Conservation (phyloP, 1,284 basidiomycete genomes). For the Chiua sp. region DNA sequence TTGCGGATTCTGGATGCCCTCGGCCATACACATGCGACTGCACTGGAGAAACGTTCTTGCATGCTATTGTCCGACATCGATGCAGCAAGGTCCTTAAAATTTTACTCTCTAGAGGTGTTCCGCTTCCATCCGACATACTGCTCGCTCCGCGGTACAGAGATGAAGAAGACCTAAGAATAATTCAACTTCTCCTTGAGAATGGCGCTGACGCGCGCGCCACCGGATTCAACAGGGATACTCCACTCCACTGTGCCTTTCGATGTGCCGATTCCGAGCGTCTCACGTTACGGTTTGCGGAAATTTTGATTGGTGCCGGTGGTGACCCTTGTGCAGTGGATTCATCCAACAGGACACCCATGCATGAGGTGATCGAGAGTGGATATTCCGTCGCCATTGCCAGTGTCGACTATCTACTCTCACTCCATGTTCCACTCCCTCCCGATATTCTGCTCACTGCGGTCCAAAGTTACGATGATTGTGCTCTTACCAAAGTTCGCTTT, state of each 20-base stretch:
- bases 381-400: too few relatives aligned
- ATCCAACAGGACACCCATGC: slow-evolving; percentile 1
- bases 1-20: neutral
- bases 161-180: neutral
- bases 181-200: neutral
- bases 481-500: neutral
- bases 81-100: neutral
- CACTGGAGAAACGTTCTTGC: neutral
- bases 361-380: neutral
- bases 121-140: neutral
- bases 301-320: slow-evolving; percentile 5
- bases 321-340: neutral
- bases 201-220: neutral
- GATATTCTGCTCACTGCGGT: slow-evolving; percentile 3
- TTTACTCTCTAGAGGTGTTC: neutral
- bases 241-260: slow-evolving; percentile 6
- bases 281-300: neutral
- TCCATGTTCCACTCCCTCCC: neutral
- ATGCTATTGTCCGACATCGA: neutral
- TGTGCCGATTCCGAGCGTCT: neutral
- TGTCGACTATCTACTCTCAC: slow-evolving; percentile 10
- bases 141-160: neutral
- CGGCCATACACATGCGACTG: neutral
- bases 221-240: slow-evolving; percentile 1
- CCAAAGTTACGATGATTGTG: too few relatives aligned